Percentiles rank a stretch among this genome's conserved stretches.
phyloP scores from a whole-genome alignment of 1,139 yeast species.

The Debaryomyces subglobosus region DNA sequence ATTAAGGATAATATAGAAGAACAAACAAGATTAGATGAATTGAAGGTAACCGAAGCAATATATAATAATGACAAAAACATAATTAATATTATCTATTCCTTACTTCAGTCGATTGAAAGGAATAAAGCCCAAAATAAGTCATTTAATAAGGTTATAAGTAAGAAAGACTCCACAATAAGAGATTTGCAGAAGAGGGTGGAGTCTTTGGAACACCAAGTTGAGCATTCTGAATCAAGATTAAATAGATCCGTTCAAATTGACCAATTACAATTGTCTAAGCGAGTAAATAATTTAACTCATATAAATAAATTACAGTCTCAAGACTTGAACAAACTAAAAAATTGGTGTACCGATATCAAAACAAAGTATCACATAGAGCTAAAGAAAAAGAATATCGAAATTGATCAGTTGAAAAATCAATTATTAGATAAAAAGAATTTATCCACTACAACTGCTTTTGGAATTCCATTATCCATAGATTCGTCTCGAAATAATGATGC shows the following conservation, averaged over 20 bases:
- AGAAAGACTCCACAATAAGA: slow-evolving; percentile 35
- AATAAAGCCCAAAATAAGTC: slow-evolving; percentile 37
- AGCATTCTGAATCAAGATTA: slow-evolving; percentile 21
- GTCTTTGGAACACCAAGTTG: slow-evolving; percentile 24
- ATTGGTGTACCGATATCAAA: slow-evolving; percentile 35
- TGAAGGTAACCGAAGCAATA: slow-evolving; percentile 31
- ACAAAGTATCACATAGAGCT: slow-evolving; percentile 45
- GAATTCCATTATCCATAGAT: slow-evolving; percentile 20
- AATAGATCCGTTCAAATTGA: slow-evolving; percentile 22
- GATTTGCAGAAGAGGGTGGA: slow-evolving; percentile 28
- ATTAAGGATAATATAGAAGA: slow-evolving; percentile 10
- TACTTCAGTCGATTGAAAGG: slow-evolving; percentile 43
- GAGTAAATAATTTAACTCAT: slow-evolving; percentile 23
- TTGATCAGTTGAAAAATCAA: slow-evolving; percentile 43
- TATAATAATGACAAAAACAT: slow-evolving; percentile 47
- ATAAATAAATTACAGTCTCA: slow-evolving; percentile 33
- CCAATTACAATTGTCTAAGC: slow-evolving; percentile 22
- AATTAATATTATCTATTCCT: slow-evolving; percentile 46
- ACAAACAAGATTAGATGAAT: slow-evolving; percentile 17
- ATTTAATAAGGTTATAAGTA: slow-evolving; percentile 33
- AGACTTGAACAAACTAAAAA: slow-evolving; percentile 33
- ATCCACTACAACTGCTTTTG: slow-evolving; percentile 36
- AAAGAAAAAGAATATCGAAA: slow-evolving; percentile 38
- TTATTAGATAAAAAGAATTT: slow-evolving; percentile 39
- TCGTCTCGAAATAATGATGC: slow-evolving; percentile 1